A percentile compares a stretch with the other conserved stretches of the same genome.
phyloP scores from a whole-genome alignment of 169 alveolate genomes.

The Fabrea salina region DNA sequence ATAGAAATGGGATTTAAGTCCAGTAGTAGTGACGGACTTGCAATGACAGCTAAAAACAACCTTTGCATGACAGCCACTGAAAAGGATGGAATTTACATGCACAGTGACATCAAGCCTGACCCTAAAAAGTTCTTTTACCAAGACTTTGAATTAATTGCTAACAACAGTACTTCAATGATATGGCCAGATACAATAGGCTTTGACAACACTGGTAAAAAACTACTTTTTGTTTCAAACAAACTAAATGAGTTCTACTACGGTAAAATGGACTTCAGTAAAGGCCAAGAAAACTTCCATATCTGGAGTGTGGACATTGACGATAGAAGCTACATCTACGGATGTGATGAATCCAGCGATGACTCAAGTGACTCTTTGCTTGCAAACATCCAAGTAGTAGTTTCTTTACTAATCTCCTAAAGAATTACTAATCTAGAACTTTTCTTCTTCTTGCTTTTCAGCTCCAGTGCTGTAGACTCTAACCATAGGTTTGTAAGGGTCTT shows the following conservation, averaged over 20 bases:
- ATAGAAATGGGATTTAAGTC: background rate
- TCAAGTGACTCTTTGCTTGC: no score
- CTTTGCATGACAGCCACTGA: conserved; percentile 21
- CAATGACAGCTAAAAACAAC: background rate
- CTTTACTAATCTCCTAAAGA: no score
- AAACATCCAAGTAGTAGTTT: no score
- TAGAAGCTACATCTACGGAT: background rate
- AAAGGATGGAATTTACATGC: background rate
- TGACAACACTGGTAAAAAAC: background rate
- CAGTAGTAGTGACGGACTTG: conserved; percentile 25
- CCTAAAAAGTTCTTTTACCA: background rate
- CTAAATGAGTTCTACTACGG: background rate
- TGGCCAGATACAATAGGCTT: conserved; percentile 7
- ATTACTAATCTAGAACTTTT: no score
- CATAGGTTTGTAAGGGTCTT: conserved; percentile 16
- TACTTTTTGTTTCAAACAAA: background rate
- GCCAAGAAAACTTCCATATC: background rate
- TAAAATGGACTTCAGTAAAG: background rate
- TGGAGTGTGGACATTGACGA: conserved; percentile 17
- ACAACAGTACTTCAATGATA: background rate
- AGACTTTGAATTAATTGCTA: background rate
- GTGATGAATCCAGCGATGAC: conserved; percentile 1
- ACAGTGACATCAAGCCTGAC: background rate
- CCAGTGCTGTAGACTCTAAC: background rate
- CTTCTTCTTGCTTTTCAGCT: conserved; percentile 3